Base-by-base conservation (phyloP, 768 basidiomycete species). In the Xerocomellus amylosporus region DNA sequence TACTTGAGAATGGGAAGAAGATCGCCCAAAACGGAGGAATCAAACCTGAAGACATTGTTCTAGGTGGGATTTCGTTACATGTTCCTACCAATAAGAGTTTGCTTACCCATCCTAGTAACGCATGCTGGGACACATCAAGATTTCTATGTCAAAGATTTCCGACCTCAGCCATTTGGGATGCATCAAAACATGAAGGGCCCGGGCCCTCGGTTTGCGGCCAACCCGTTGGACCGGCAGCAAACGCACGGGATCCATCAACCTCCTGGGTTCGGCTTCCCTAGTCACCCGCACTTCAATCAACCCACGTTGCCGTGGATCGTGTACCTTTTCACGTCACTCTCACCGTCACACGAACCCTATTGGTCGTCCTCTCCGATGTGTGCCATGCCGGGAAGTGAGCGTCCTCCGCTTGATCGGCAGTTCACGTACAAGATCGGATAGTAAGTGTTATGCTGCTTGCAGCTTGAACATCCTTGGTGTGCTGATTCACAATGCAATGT, bases 321-420 rank as follows among this genome's bases (percentile, higher is more conserved):
- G 52, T 80, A 79, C 46, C 64, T 79, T 28, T 73, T 77, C 49
- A 79, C 79, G 0, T 74, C 77, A 0, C 53, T 58, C 19, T 61
- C 64, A 34, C 58, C 73, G 17, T 60, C 58, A 3, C 66, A 71
- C 38, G 62, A 67, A 46, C 74, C 79, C 0, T 68, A 74, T 53
- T 77, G 77, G 72, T 74, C 75, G 13, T 64, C 72, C 4, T 69
- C 67, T 12, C 75, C 75, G 8, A 56, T 65, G 39, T 61, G 58
- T 13, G 46, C 64, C n/a, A 46, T 59, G 15, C 56, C 58, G 2
- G 63, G 64, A 19, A 57, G 57, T 10, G 62, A 55, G 13, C 54
- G 28, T 10, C 58, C 54, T 55, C 51, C 57, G 30, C 58, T 71
- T n/a, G 63, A 51, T 43, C 64, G 58, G 39, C 54, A 65, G n/a